Evolutionary conservation across 805 yeast species (phyloP), one percentile per base, ranked within the genome.

Genomic region (Sugiyamaella americana): DNA sequence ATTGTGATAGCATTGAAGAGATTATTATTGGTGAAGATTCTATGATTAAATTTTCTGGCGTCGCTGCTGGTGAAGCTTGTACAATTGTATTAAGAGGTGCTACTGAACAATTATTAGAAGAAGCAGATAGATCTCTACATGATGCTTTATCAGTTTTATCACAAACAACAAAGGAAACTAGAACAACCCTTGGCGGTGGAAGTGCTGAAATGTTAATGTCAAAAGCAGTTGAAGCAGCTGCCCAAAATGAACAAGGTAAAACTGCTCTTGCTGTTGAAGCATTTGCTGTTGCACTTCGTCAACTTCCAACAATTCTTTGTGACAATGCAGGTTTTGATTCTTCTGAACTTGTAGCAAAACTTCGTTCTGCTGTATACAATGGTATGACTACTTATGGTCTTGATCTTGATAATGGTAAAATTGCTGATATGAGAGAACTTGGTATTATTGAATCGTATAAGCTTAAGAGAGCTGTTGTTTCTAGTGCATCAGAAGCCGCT

Each of bases 321-420:
- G 98, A 93, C 62, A 93, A 93, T 63, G 98, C 99, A 3, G 99
- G 98, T 23, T 86, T 79, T 59, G 98, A 93, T 64, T 84, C 96
- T 19, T 80, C 88, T 58, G 98, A 94, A 57, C 72, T 93, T 52
- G 94, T 93, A 11, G 76, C 98, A 6, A 87, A 87, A 64, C 74
- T 93, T 59, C 79, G 97, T 67, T 80, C 96, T 1, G 82, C 95
- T 19, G 83, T 88, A 47, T 93, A 93, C 71, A 84, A 81, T 61
- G 99, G 99, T 30, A 79, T 87, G 74, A 75, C 87, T 18, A 87
- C 96, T 4, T 81, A 91, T 3, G 99, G 99, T 35, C 75, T 93
- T 54, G 95, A 93, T 62, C 76, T 93, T 59, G 80, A 85, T 62
- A 73, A 74, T 36, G 98, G 98, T 52, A 71, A 66, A 38, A 81